Percentiles rank a stretch among this genome's conserved stretches.
phyloP scores from a whole-genome alignment of 352 stramenopile species.

The Pythium insidiosum region DNA sequence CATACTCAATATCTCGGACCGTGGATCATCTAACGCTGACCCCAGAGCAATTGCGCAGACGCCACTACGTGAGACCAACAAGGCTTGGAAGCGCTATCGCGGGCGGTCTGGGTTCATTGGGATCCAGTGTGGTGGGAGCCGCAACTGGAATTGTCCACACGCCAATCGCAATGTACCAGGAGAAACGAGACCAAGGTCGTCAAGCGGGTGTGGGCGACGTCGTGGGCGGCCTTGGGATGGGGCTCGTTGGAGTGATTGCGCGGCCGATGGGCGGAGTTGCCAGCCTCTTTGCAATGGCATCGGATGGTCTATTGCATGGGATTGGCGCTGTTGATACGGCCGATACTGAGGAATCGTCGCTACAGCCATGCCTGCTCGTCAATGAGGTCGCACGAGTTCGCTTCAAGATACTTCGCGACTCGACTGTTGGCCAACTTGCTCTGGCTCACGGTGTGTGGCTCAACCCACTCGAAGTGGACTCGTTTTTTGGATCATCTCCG shows the following conservation, averaged over 20 bases:
- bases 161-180: slow-evolving; percentile 64
- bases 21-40: slow-evolving; percentile 75
- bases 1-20: slow-evolving; percentile 72
- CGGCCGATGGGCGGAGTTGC: slow-evolving; percentile 71
- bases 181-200: slow-evolving; percentile 52
- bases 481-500: too few species aligned
- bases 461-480: slow-evolving; percentile 19
- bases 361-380: slow-evolving; percentile 28
- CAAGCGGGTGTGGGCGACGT: slow-evolving; percentile 54
- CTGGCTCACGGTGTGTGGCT: slow-evolving; percentile 66
- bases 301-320: slow-evolving; percentile 62
- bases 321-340: slow-evolving; percentile 35
- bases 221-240: slow-evolving; percentile 66
- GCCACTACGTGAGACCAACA: slow-evolving; percentile 57
- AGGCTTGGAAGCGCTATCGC: slow-evolving; percentile 56
- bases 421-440: slow-evolving; percentile 33
- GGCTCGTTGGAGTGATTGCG: slow-evolving; percentile 69
- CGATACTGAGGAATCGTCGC: slow-evolving; percentile 21
- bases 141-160: slow-evolving; percentile 71
- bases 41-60: slow-evolving; percentile 43
- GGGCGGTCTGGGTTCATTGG: slow-evolving; percentile 55
- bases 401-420: slow-evolving; percentile 56
- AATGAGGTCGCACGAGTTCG: slow-evolving; percentile 77
- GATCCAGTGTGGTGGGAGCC: slow-evolving; percentile 67
- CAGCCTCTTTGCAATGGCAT: slow-evolving; percentile 68